These are phyloP conservation scores for Chloranthus sessilifolius DNA, from an alignment of 164 flowering plant species.

Conservation along the genomic window DNA sequence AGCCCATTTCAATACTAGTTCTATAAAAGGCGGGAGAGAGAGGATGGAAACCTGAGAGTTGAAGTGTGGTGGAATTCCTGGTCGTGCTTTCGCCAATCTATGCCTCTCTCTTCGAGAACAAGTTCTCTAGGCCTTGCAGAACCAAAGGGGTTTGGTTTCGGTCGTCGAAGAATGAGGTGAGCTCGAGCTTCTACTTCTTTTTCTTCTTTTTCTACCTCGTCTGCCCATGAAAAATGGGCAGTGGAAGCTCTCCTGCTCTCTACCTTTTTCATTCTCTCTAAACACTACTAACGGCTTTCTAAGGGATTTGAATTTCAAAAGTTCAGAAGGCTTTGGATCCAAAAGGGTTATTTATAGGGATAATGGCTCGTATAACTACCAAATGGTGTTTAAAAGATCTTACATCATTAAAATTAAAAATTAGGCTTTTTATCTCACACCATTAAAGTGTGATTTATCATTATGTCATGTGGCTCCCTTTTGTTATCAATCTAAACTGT, in stretches of 20 bases:
- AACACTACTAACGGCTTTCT: not conserved
- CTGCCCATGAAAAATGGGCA: constrained; percentile 30
- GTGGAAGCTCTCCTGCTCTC: constrained; percentile 4
- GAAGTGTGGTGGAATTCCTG: constrained; percentile 11
- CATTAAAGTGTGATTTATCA: no score
- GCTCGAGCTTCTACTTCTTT: constrained; percentile 15
- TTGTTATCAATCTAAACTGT: no score
- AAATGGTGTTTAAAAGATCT: not conserved
- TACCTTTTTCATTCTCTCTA: not conserved
- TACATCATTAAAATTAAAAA: no score
- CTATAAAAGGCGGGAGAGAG: not conserved
- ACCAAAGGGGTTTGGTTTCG: constrained; percentile 29
- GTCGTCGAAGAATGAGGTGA: constrained; percentile 1
- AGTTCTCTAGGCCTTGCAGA: constrained; percentile 36
- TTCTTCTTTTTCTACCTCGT: constrained; percentile 33
- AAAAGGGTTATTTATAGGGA: not conserved
- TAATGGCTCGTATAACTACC: not conserved
- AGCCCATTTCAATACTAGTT: no score
- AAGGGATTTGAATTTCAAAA: not conserved
- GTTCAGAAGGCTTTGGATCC: not conserved
- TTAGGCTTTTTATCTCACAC: no score
- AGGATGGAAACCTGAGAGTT: constrained; percentile 6
- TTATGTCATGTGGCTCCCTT: no score
- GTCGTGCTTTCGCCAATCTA: constrained; percentile 28
- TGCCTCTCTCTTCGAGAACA: constrained; percentile 29